These are phyloP conservation scores for Pleurotus cornucopiae DNA, from an alignment of 768 basidiomycete species.

Conservation along the genomic window DNA sequence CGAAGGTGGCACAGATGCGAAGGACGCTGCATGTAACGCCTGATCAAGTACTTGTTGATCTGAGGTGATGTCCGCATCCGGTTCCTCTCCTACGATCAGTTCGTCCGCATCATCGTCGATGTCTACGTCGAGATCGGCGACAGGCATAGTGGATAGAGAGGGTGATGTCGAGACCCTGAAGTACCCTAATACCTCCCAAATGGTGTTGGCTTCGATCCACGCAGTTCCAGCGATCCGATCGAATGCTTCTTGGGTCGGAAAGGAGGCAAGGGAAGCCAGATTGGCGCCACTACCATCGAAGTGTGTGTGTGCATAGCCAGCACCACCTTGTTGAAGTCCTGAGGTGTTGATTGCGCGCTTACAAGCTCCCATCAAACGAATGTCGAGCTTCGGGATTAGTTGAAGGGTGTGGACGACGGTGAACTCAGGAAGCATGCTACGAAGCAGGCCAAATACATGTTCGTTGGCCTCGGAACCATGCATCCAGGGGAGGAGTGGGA, in stretches of 20 bases:
- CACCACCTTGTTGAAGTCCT: conserved; percentile 9
- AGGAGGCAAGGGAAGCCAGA: conserved; percentile 13
- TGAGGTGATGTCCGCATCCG: not conserved
- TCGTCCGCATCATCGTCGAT: not conserved
- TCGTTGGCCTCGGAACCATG: conserved; percentile 18
- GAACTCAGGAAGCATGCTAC: conserved; percentile 12
- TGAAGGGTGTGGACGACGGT: conserved; percentile 14
- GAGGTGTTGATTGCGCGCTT: conserved; percentile 13
- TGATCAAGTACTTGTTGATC: not conserved
- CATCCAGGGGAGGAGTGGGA: conserved; percentile 21
- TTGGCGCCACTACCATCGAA: conserved; percentile 16
- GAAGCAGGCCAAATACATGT: conserved; percentile 18
- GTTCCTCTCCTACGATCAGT: not conserved
- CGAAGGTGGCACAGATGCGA: not conserved
- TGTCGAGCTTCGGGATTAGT: conserved; percentile 14
- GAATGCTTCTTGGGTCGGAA: conserved; percentile 17
- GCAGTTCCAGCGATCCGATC: conserved; percentile 8
- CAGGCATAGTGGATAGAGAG: not conserved
- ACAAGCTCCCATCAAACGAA: conserved; percentile 10
- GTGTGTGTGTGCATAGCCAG: conserved; percentile 16
- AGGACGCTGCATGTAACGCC: not conserved
- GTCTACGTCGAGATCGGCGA: not conserved
- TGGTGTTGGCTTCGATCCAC: conserved; percentile 13
- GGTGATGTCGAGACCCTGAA: not conserved
- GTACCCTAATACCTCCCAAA: conserved; percentile 13